These are phyloP conservation scores for Colletotrichum shisoi DNA, from an alignment of 2,329 filamentous ascomycete species.

Conservation along the genomic window DNA sequence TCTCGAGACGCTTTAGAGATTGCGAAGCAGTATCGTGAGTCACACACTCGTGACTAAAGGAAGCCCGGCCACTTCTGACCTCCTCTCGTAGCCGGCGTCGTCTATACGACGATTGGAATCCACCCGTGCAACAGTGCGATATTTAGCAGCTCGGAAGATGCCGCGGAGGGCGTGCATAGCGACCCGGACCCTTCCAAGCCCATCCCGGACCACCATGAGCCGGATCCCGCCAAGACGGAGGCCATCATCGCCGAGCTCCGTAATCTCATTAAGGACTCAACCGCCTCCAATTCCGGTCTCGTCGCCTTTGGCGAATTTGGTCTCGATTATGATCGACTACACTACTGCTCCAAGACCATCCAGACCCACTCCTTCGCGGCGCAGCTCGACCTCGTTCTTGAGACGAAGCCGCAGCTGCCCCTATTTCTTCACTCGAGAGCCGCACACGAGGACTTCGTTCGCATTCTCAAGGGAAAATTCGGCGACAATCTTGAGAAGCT, in stretches of 20 bases:
- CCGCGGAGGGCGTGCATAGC: constrained; percentile 57
- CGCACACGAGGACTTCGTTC: constrained; percentile 83
- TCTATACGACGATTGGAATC: constrained; percentile 91
- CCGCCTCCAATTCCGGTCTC: constrained; percentile 57
- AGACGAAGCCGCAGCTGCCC: constrained; percentile 75
- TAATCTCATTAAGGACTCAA: constrained; percentile 68
- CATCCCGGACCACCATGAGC: constrained; percentile 58
- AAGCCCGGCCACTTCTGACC: constrained; percentile 31
- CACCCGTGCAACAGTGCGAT: constrained; percentile 88
- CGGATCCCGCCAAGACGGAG: constrained; percentile 56
- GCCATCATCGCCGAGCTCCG: constrained; percentile 68
- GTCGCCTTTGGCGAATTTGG: constrained; percentile 95
- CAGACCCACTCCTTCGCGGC: constrained; percentile 86
- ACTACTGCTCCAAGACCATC: constrained; percentile 77
- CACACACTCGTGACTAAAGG: neutral
- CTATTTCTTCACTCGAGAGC: constrained; percentile 93
- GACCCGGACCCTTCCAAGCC: constrained; percentile 61
- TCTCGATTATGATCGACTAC: constrained; percentile 92
- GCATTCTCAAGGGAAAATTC: constrained; percentile 68
- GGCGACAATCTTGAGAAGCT: constrained; percentile 69
- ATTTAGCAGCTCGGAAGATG: constrained; percentile 67
- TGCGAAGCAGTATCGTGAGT: constrained; percentile 75
- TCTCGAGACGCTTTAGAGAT: constrained; percentile 78
- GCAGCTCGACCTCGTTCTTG: constrained; percentile 80
- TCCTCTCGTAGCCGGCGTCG: constrained; percentile 68